Evolutionary conservation across 2,329 filamentous ascomycete genomes (phyloP).

Genomic region (Harringtonia lauricola): DNA sequence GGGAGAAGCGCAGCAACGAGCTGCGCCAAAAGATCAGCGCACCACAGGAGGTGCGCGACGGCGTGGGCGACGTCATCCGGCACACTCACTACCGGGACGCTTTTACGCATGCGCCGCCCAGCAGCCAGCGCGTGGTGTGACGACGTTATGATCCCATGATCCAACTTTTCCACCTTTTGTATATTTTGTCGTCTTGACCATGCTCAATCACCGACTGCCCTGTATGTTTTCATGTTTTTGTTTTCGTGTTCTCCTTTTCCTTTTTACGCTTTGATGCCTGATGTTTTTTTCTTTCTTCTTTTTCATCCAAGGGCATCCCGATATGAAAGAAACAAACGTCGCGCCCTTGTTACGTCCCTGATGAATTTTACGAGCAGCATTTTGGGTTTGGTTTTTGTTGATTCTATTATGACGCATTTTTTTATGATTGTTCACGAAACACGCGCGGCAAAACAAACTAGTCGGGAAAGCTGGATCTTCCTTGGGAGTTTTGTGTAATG

Average conservation of each 20-base stretch:
- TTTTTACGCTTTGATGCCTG: background rate
- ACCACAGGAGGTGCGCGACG: slow-evolving; percentile 46
- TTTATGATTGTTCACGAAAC: slow-evolving; percentile 2
- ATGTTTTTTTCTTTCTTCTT: slow-evolving; percentile 9
- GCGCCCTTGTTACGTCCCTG: background rate
- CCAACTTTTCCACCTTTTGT: background rate
- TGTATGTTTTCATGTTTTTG: slow-evolving; percentile 2
- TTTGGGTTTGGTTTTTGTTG: background rate
- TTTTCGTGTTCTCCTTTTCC: background rate
- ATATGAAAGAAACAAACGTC: no score
- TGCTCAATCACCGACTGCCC: background rate
- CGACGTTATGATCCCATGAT: background rate
- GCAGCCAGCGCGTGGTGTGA: background rate
- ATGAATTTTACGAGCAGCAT: slow-evolving; percentile 1
- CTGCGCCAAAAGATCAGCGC: slow-evolving; percentile 49
- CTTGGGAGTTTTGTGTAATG: background rate
- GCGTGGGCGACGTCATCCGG: slow-evolving; percentile 45
- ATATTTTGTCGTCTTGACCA: background rate
- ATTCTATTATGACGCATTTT: background rate
- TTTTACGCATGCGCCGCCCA: slow-evolving; percentile 8
- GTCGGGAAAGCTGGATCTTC: background rate
- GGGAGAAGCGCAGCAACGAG: slow-evolving; percentile 47
- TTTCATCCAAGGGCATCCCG: slow-evolving; percentile 6
- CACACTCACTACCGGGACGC: slow-evolving; percentile 27
- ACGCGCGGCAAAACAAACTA: background rate